Evolutionary conservation across 140 eudicot genomes (phyloP).

Genomic region (Oenanthe javanica): DNA sequence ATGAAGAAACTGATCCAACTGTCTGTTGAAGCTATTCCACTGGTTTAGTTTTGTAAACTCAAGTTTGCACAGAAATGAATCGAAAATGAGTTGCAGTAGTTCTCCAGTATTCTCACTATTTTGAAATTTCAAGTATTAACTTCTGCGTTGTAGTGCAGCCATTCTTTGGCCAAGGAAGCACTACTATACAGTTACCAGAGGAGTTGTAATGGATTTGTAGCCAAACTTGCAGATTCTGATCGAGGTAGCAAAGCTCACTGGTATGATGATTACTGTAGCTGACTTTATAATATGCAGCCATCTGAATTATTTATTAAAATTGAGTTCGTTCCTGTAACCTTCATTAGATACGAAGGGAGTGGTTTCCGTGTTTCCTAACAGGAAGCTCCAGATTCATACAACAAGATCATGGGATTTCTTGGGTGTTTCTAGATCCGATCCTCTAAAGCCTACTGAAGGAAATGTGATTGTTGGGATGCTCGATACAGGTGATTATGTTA

Average conservation of each 20-base stretch:
- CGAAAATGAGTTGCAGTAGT: background rate
- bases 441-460: conserved; percentile 1
- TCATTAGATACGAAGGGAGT: conserved; percentile 7
- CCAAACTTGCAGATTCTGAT: conserved; percentile 7
- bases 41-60: background rate
- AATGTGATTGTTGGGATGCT: conserved; percentile 10
- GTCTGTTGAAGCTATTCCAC: background rate
- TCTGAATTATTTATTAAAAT: background rate
- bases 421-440: conserved; percentile 1
- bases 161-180: conserved; percentile 5
- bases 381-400: conserved; percentile 3
- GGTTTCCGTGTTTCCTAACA: conserved; percentile 15
- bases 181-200: conserved; percentile 14
- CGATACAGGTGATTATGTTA: conserved; percentile 6
- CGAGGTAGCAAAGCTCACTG: conserved; percentile 8
- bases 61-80: background rate
- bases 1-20: background rate
- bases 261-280: background rate
- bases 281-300: background rate
- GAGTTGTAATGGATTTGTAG: conserved; percentile 13
- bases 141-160: background rate
- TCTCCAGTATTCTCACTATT: background rate
- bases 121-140: background rate
- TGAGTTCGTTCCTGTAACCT: background rate
- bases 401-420: conserved; percentile 19